phyloP scores from a whole-genome alignment of 2,329 filamentous ascomycete species.

The Alternaria arborescens region DNA sequence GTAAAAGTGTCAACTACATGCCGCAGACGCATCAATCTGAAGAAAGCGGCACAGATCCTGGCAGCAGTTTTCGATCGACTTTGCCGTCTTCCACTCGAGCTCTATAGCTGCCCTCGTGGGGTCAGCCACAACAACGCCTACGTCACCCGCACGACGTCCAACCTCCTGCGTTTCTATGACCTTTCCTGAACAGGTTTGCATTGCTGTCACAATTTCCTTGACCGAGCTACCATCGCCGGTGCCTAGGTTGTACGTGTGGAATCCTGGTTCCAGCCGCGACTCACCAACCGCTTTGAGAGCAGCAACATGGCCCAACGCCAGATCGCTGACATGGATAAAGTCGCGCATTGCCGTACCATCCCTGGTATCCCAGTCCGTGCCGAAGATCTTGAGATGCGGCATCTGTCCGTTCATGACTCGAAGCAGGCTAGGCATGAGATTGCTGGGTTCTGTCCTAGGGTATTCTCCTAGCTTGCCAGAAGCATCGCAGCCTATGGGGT shows the following conservation, averaged over 20 bases:
- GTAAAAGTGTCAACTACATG: neutral
- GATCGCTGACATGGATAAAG: constrained; percentile 70
- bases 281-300: constrained; percentile 53
- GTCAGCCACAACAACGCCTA: constrained; percentile 41
- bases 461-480: constrained; percentile 69
- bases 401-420: constrained; percentile 64
- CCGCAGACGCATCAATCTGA: neutral
- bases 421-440: constrained; percentile 68
- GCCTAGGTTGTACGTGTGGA: constrained; percentile 47
- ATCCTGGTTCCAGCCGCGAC: constrained; percentile 25
- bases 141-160: constrained; percentile 42
- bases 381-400: constrained; percentile 63
- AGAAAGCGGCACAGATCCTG: constrained; percentile 7
- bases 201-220: constrained; percentile 41
- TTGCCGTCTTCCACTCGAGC: constrained; percentile 37
- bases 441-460: constrained; percentile 65
- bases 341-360: constrained; percentile 71
- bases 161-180: constrained; percentile 32
- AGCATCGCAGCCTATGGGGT: constrained; percentile 68
- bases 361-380: constrained; percentile 67
- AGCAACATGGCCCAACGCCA: constrained; percentile 68
- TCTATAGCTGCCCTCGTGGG: constrained; percentile 35
- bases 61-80: constrained; percentile 3
- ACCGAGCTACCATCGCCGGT: constrained; percentile 46
- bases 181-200: constrained; percentile 39